Evolutionary conservation across 2,329 filamentous ascomycete species (phyloP).

Genomic region (Hypocreales sp.): DNA sequence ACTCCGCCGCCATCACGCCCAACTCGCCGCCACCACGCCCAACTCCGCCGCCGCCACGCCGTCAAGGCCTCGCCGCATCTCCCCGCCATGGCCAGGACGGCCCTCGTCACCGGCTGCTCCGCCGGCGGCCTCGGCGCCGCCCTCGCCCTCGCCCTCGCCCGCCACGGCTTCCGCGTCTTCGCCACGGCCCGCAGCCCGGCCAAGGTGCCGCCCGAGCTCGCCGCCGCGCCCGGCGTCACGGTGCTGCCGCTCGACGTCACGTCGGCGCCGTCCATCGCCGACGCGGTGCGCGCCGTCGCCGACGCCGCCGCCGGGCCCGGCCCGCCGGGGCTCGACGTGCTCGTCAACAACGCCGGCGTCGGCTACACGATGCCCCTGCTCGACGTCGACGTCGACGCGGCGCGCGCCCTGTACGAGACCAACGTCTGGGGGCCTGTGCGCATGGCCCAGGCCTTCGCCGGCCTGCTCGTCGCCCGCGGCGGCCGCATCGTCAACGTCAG

Average conservation of each 20-base stretch:
- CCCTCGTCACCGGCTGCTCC: conserved; percentile 20
- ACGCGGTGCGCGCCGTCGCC: conserved; percentile 5
- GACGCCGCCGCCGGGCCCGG: conserved; percentile 8
- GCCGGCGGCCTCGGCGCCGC: conserved; percentile 15
- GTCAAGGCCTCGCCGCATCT: too few relatives aligned
- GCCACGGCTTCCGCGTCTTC: conserved; percentile 12
- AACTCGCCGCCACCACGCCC: too few relatives aligned
- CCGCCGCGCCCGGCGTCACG: conserved; percentile 8
- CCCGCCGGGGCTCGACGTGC: too few relatives aligned
- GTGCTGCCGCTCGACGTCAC: conserved; percentile 10
- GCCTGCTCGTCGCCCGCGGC: conserved; percentile 30
- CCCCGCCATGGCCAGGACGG: conserved; percentile 4
- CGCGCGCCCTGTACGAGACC: background rate
- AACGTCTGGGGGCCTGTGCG: conserved; percentile 39
- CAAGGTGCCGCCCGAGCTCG: conserved; percentile 7
- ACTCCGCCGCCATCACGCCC: too few relatives aligned
- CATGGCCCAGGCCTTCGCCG: conserved; percentile 34
- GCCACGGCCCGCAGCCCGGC: conserved; percentile 13
- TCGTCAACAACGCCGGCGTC: conserved; percentile 15
- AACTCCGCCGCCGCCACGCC: too few relatives aligned
- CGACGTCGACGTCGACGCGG: conserved; percentile 2
- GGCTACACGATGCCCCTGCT: conserved; percentile 10
- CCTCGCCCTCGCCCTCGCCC: conserved; percentile 14
- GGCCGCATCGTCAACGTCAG: conserved; percentile 41
- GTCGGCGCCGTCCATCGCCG: conserved; percentile 8